Conservation (phyloP, 2,329 filamentous ascomycete genomes). For the Fusarium anthophilum region DNA sequence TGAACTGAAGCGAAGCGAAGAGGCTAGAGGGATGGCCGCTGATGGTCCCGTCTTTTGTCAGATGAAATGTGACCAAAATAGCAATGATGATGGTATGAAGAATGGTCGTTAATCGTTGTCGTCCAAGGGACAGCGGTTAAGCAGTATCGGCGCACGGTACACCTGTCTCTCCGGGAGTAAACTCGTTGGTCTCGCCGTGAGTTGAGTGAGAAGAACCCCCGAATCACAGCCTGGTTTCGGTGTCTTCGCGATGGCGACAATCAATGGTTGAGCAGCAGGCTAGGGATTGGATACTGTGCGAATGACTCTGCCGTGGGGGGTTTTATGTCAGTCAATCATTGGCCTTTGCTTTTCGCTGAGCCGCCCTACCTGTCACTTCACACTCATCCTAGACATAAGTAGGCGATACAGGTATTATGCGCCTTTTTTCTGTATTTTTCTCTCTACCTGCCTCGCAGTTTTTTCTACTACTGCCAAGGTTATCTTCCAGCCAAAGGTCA, state of each 20-base stretch:
- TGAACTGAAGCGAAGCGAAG: conserved; percentile 17
- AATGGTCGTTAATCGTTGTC: background rate
- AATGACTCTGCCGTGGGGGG: conserved; percentile 33
- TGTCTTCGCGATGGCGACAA: conserved; percentile 5
- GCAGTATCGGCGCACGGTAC: background rate
- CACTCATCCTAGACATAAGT: background rate
- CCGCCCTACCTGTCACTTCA: conserved; percentile 2
- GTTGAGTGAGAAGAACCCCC: conserved; percentile 7
- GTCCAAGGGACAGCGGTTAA: background rate
- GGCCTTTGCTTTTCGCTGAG: background rate
- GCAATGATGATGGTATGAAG: background rate
- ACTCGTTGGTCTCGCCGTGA: conserved; percentile 12
- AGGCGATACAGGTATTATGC: conserved; percentile 2
- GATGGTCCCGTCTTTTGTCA: conserved; percentile 14
- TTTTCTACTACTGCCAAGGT: conserved; percentile 12
- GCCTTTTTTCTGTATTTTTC: conserved; percentile 8
- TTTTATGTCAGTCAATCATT: conserved; percentile 31
- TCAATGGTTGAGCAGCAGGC: background rate
- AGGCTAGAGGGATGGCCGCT: conserved; percentile 6
- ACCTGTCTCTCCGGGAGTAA: background rate
- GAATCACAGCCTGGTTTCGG: conserved; percentile 6
- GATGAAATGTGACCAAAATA: conserved; percentile 9
- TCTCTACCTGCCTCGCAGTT: background rate
- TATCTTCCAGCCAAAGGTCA: conserved; percentile 23
- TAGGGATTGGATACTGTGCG: conserved; percentile 7